Evolutionary conservation across 768 basidiomycete genomes (phyloP).

Genomic region (Pisolithus marmoratus): DNA sequence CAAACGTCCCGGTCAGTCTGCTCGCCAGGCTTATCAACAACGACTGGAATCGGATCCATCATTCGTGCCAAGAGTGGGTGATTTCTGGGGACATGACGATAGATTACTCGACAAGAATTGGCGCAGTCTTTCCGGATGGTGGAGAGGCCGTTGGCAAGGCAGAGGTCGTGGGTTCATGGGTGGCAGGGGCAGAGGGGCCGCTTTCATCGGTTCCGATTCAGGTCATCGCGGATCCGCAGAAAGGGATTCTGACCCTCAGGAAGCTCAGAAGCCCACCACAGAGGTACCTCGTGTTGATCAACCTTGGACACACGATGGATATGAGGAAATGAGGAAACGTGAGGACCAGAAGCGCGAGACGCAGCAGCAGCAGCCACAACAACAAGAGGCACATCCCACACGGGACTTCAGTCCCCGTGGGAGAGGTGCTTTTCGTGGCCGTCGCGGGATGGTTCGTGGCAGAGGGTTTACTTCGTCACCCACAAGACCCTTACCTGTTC

Average conservation of each 20-base stretch:
- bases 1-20: constrained; percentile 49
- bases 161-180: constrained; percentile 56
- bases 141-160: constrained; percentile 75
- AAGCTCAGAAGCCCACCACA: constrained; percentile 11
- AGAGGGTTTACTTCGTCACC: constrained; percentile 33
- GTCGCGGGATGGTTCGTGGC: constrained; percentile 43
- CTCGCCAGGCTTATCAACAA: constrained; percentile 82
- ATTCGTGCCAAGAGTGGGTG: constrained; percentile 84
- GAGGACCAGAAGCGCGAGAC: constrained; percentile 49
- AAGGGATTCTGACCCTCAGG: constrained; percentile 14
- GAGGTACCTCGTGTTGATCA: constrained; percentile 58
- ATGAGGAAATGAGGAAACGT: constrained; percentile 76
- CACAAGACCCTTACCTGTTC: constrained; percentile 23
- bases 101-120: constrained; percentile 78
- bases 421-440: constrained; percentile 40
- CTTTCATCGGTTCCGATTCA: constrained; percentile 19
- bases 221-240: constrained; percentile 11
- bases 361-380: constrained; percentile 32
- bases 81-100: constrained; percentile 95
- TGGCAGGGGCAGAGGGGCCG: constrained; percentile 55
- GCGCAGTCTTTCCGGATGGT: constrained; percentile 81
- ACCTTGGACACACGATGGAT: constrained; percentile 82
- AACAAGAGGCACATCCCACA: constrained; percentile 22
- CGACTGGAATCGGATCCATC: constrained; percentile 81
- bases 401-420: constrained; percentile 38